These are phyloP conservation scores for Acacia concinna DNA, from an alignment of 331 rosid genomes.

Conservation along the genomic window DNA sequence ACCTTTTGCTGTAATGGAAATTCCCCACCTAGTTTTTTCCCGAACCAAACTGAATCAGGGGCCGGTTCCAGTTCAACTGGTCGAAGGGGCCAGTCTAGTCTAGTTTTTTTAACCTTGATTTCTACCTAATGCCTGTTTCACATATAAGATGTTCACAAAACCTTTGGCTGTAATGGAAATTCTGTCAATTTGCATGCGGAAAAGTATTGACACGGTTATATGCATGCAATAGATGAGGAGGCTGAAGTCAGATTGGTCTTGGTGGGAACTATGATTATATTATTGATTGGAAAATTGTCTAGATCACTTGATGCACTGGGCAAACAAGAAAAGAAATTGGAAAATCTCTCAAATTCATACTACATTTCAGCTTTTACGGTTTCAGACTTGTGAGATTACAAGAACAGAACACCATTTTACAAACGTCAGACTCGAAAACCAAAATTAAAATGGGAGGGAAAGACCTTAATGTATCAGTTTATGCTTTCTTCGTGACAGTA, in stretches of 20 bases:
- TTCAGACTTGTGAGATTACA: background rate
- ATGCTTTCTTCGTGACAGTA: conserved; percentile 49
- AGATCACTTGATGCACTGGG: background rate
- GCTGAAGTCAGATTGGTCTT: conserved; percentile 63
- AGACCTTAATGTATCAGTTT: background rate
- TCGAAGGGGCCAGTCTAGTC: too few relatives aligned
- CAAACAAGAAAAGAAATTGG: background rate
- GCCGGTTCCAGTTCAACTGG: too few relatives aligned
- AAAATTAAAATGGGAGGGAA: background rate
- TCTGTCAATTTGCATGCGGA: conserved; percentile 21
- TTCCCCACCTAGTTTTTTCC: too few relatives aligned
- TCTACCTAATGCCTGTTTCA: background rate
- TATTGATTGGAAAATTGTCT: conserved; percentile 73
- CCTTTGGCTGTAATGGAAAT: background rate
- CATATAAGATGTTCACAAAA: background rate
- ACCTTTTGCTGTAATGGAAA: background rate
- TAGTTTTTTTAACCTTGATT: too few relatives aligned
- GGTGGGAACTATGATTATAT: conserved; percentile 86
- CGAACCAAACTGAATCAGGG: too few relatives aligned
- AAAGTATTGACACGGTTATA: background rate
- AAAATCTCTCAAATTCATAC: background rate
- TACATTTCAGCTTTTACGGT: background rate
- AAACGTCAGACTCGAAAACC: conserved; percentile 16
- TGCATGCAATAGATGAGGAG: conserved; percentile 73
- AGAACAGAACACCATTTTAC: background rate